phyloP scores from a whole-genome alignment of 2,329 filamentous ascomycete genomes.

The Penicillium sp. region DNA sequence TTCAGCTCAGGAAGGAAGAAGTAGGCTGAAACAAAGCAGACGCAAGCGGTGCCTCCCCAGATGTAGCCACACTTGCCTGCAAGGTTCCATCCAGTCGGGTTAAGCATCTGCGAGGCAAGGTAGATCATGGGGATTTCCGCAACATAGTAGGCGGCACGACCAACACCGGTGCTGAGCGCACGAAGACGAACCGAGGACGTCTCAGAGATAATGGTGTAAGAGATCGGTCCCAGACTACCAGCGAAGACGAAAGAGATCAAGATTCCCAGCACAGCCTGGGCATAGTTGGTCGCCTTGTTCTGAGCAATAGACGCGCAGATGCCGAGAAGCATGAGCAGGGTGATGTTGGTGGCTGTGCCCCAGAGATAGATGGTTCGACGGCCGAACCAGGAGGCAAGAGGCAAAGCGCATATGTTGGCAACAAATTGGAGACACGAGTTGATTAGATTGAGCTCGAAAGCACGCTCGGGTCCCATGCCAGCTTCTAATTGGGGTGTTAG shows the following conservation, averaged over 20 bases:
- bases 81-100: constrained; percentile 42
- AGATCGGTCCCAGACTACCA: constrained; percentile 37
- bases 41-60: constrained; percentile 46
- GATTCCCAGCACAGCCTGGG: constrained; percentile 40
- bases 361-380: constrained; percentile 45
- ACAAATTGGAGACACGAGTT: constrained; percentile 35
- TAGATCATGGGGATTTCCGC: constrained; percentile 46
- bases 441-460: constrained; percentile 34
- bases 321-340: constrained; percentile 39
- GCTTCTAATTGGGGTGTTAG: constrained; percentile 27
- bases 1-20: constrained; percentile 50
- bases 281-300: constrained; percentile 36
- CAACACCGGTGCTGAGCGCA: constrained; percentile 40
- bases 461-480: constrained; percentile 24
- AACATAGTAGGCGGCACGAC: constrained; percentile 45
- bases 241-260: constrained; percentile 44
- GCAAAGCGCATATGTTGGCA: constrained; percentile 39
- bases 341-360: constrained; percentile 37
- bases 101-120: constrained; percentile 43
- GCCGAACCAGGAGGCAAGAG: constrained; percentile 40
- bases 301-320: constrained; percentile 38
- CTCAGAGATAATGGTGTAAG: constrained; percentile 43
- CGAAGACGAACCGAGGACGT: constrained; percentile 41
- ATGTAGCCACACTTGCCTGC: constrained; percentile 51
- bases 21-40: constrained; percentile 45